Evolutionary conservation across 805 yeast genomes (phyloP), one percentile per base, ranked within the genome.

Genomic region (Cyberlindnera misumaiensis): DNA sequence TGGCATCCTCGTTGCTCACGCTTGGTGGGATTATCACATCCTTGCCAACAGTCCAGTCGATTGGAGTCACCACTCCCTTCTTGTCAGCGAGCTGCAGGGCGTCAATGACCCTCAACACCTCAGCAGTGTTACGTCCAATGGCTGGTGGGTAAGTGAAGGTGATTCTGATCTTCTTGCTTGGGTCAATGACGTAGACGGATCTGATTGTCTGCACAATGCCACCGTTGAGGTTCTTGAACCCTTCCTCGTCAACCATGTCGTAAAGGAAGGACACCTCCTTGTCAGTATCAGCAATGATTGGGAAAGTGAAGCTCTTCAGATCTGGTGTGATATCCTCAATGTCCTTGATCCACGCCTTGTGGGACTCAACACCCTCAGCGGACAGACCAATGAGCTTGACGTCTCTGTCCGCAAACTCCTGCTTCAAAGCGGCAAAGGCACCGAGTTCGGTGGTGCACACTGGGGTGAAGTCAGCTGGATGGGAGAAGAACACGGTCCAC

Each of bases 381-480:
- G 95, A 83, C 52, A 88, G 70, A 46, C 96, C 97, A 63, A 88
- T 83, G 64, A 88, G 73, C 70, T 88, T 87, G 60, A 82, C 84
- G 58, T 77, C 77, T 72, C 96, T 79, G 65, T 81, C 71, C 58
- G 80, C 78, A 56, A 88, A 88, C 63, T 88, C 96, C 39, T 88
- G 86, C 69, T 86, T 84, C 65, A 87, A 75, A 54, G 79, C 75
- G 47, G 96, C 88, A 56, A 88, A 89, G 15, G 95, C 96, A 51
- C 96, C 96, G 58, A 88, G 73, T 70, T 88, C 97, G 41, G 96
- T 88, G 56, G 96, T 89, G 66, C 97, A 88, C 40, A 88, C 96
- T 34, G 97, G 97, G 14, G 97, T 88, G 73, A 86, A 89, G 64
- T 88, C 97, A 40, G 88, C 96, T 46, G 97, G 97, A 64, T 88